Conservation (phyloP, 208 protist genomes). For the Trypanosoma grayi region DNA sequence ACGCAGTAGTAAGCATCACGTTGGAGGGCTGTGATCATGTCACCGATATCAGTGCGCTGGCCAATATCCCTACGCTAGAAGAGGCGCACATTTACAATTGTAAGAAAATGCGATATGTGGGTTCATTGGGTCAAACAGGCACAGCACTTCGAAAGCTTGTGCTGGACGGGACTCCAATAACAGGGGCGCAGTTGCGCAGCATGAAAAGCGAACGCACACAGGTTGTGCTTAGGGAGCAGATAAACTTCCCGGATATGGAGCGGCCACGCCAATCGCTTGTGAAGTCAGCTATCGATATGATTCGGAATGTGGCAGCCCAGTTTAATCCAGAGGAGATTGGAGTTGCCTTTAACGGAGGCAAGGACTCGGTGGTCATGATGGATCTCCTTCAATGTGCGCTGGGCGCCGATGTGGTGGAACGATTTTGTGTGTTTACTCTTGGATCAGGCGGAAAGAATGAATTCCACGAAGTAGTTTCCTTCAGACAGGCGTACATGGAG, state of each 20-base stretch:
- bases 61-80: slow-evolving; percentile 5
- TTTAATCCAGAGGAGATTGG: slow-evolving; percentile 56
- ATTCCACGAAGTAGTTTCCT: slow-evolving; percentile 72
- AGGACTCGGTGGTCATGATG: slow-evolving; percentile 87
- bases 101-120: slow-evolving; percentile 12
- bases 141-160: slow-evolving; percentile 13
- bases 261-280: slow-evolving; percentile 10
- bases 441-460: slow-evolving; percentile 38
- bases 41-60: slow-evolving; percentile 19
- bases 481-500: slow-evolving; percentile 52
- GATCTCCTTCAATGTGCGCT: slow-evolving; percentile 60
- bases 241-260: neutral
- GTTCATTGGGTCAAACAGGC: slow-evolving; percentile 3
- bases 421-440: slow-evolving; percentile 65
- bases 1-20: neutral
- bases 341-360: slow-evolving; percentile 90
- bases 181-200: slow-evolving; percentile 2
- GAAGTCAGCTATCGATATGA: slow-evolving; percentile 34
- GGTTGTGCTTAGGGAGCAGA: slow-evolving; percentile 5
- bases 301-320: slow-evolving; percentile 31
- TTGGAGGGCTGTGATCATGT: slow-evolving; percentile 9
- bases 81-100: slow-evolving; percentile 17
- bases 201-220: neutral
- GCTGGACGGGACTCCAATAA: slow-evolving; percentile 11
- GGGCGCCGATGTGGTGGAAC: slow-evolving; percentile 29